Conservation (phyloP, 2,329 filamentous ascomycete genomes). For the Nemania sp. region DNA sequence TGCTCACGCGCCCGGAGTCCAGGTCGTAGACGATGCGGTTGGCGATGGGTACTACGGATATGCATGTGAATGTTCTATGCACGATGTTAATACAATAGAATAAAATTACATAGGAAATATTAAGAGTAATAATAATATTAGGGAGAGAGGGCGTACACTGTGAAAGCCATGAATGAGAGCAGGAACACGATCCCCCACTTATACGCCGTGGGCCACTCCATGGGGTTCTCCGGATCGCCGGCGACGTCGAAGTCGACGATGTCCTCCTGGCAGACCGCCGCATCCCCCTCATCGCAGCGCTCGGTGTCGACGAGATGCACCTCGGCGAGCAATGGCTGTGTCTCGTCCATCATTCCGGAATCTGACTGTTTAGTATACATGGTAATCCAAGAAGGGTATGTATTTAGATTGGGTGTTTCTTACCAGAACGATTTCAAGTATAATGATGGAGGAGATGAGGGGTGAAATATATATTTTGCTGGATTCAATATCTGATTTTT, state of each 20-base stretch:
- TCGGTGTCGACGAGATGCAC: slow-evolving; percentile 28
- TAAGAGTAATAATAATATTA: neutral
- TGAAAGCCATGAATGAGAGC: slow-evolving; percentile 58
- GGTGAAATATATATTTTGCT: too few relatives aligned
- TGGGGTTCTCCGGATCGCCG: slow-evolving; percentile 54
- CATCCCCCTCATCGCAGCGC: slow-evolving; percentile 28
- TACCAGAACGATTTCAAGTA: neutral
- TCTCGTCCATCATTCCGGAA: slow-evolving; percentile 42
- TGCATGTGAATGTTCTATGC: slow-evolving; percentile 59
- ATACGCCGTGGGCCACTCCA: slow-evolving; percentile 55
- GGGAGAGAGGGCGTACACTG: slow-evolving; percentile 47
- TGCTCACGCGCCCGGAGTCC: slow-evolving; percentile 43
- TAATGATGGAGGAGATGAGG: too few relatives aligned
- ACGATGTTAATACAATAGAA: neutral
- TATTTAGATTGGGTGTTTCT: too few relatives aligned
- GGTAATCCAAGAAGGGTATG: neutral
- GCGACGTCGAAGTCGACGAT: slow-evolving; percentile 50
- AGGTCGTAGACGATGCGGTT: slow-evolving; percentile 54
- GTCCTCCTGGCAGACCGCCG: slow-evolving; percentile 32
- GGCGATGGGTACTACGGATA: slow-evolving; percentile 58
- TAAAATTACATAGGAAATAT: too few relatives aligned
- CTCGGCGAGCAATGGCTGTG: slow-evolving; percentile 39
- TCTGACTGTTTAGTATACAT: neutral
- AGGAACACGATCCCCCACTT: slow-evolving; percentile 58
- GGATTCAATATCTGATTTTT: too few relatives aligned